Conservation (phyloP, 2,329 filamentous ascomycete species). For the Akanthomyces uredinophilus region DNA sequence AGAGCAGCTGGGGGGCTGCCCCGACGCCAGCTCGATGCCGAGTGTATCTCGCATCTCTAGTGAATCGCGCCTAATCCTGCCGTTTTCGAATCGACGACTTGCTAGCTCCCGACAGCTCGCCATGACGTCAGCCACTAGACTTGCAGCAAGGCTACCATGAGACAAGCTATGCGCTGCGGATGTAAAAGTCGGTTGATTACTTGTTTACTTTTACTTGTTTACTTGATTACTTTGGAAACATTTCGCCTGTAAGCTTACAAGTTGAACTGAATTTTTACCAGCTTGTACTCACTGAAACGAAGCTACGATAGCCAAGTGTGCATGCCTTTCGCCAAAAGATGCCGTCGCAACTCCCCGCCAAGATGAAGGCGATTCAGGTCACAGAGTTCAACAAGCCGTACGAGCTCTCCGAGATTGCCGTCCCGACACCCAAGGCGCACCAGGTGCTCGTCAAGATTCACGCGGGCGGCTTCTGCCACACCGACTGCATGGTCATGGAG, state of each 20-base stretch:
- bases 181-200: no score
- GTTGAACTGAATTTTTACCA: no score
- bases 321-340: no score
- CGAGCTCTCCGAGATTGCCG: slow-evolving; percentile 8
- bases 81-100: background rate
- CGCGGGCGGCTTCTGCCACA: slow-evolving; percentile 17
- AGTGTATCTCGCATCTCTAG: no score
- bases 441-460: slow-evolving; percentile 16
- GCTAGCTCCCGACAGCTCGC: background rate
- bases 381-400: slow-evolving; percentile 14
- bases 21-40: no score
- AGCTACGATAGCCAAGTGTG: no score
- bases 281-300: no score
- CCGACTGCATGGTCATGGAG: slow-evolving; percentile 17
- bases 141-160: background rate
- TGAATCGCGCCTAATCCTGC: background rate
- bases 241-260: no score
- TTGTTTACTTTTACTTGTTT: no score
- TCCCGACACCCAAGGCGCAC: slow-evolving; percentile 14
- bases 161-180: background rate
- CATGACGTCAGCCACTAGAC: background rate
- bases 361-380: slow-evolving; percentile 13
- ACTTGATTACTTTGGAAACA: no score
- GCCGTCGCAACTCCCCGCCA: background rate
- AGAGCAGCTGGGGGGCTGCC: no score